Conservation (phyloP, 2,329 filamentous ascomycete genomes). For the Fonsecaea erecta region DNA sequence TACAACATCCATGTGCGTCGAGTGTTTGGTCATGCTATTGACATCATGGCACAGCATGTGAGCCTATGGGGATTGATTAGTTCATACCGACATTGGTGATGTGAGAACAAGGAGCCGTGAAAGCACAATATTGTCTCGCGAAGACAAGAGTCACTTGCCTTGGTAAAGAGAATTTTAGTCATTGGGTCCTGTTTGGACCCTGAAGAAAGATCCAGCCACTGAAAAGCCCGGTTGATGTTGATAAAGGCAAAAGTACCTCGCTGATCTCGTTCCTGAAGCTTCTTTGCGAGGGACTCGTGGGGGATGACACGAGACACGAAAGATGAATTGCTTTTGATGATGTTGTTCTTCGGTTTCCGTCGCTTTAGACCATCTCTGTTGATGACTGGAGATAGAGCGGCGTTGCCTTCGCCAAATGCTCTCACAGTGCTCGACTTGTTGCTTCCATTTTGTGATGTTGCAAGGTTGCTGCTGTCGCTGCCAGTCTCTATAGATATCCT, state of each 20-base stretch:
- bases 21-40: constrained; percentile 78
- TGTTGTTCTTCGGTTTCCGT: constrained; percentile 96
- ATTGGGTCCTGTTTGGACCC: constrained; percentile 75
- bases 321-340: constrained; percentile 97
- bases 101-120: neutral
- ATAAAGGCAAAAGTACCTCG: constrained; percentile 89
- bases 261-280: constrained; percentile 74
- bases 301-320: constrained; percentile 97
- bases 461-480: constrained; percentile 57
- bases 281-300: constrained; percentile 78
- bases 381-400: constrained; percentile 66
- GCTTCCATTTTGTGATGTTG: constrained; percentile 50
- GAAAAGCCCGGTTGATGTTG: constrained; percentile 92
- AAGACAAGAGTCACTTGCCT: constrained; percentile 44
- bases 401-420: constrained; percentile 85
- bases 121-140: neutral
- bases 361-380: constrained; percentile 71
- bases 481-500: constrained; percentile 65
- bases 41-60: constrained; percentile 95
- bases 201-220: constrained; percentile 91
- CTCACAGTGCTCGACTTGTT: constrained; percentile 52
- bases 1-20: constrained; percentile 82
- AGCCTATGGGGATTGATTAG: constrained; percentile 49
- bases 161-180: constrained; percentile 95
- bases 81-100: neutral